Evolutionary conservation across 345 rosid species (phyloP).

Genomic region (thale cress (Arabidopsis thaliana)): DNA sequence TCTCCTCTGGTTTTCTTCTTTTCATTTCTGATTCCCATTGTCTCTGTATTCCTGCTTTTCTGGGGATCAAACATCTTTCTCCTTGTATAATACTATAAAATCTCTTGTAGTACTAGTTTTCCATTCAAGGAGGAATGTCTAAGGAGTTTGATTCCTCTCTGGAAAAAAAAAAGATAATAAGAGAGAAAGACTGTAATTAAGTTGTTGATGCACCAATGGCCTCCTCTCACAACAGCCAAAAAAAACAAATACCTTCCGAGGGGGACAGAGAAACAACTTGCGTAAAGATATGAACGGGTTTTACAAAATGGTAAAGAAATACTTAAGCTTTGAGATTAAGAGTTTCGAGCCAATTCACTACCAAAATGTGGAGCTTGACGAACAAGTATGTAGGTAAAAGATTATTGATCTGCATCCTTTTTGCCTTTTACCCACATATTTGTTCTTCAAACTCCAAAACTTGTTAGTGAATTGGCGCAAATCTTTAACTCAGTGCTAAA

Average conservation of each 20-base stretch:
- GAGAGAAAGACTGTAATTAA: conserved; percentile 9
- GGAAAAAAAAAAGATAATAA: background rate
- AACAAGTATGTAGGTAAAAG: no score
- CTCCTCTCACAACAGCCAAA: background rate
- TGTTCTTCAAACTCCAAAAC: no score
- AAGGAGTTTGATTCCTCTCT: conserved; percentile 28
- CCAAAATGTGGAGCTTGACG: no score
- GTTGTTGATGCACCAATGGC: background rate
- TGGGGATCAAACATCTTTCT: conserved; percentile 8
- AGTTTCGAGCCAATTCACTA: no score
- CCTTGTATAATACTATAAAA: conserved; percentile 23
- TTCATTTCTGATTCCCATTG: conserved; percentile 43
- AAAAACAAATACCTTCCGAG: background rate
- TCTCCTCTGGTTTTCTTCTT: conserved; percentile 64
- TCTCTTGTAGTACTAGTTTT: conserved; percentile 38
- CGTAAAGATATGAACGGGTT: no score
- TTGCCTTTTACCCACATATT: no score
- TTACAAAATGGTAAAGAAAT: no score
- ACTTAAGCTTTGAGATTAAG: no score
- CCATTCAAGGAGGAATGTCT: conserved; percentile 11
- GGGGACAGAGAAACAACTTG: background rate
- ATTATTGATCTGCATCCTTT: no score
- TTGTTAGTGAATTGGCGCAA: no score
- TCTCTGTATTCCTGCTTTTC: no score
- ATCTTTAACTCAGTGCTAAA: no score